Conservation (phyloP, 306 rosid species). For the Quercus agrifolia region DNA sequence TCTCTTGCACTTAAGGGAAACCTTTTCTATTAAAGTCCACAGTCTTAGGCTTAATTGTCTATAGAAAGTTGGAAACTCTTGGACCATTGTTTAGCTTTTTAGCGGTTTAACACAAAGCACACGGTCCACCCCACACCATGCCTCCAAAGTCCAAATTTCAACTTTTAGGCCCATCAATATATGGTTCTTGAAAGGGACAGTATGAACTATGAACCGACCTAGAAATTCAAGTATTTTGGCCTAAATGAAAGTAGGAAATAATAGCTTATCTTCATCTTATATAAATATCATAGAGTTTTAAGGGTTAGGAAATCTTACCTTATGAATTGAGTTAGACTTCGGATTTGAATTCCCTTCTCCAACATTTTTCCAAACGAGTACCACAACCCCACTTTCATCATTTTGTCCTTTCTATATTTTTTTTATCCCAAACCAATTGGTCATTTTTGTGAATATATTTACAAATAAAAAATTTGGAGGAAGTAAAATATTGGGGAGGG, state of each 20-base stretch:
- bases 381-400: too few species aligned
- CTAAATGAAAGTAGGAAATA: not conserved
- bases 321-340: not conserved
- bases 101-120: not conserved
- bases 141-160: not conserved
- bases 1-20: not conserved
- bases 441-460: too few species aligned
- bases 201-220: not conserved
- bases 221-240: not conserved
- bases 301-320: not conserved
- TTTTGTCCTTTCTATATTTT: too few species aligned
- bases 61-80: constrained; percentile 1
- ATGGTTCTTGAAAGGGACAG: not conserved
- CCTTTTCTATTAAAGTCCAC: not conserved
- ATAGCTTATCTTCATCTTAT: not conserved
- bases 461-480: too few species aligned
- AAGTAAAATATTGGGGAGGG: too few species aligned
- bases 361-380: too few species aligned
- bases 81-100: not conserved
- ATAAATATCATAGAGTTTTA: not conserved
- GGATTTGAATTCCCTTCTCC: not conserved
- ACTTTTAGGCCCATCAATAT: not conserved
- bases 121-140: not conserved
- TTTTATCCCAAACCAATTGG: too few species aligned
- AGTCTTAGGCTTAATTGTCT: not conserved